Evolutionary conservation across 148 eudicot genomes (phyloP).

Genomic region (Amaranthus palmeri): DNA sequence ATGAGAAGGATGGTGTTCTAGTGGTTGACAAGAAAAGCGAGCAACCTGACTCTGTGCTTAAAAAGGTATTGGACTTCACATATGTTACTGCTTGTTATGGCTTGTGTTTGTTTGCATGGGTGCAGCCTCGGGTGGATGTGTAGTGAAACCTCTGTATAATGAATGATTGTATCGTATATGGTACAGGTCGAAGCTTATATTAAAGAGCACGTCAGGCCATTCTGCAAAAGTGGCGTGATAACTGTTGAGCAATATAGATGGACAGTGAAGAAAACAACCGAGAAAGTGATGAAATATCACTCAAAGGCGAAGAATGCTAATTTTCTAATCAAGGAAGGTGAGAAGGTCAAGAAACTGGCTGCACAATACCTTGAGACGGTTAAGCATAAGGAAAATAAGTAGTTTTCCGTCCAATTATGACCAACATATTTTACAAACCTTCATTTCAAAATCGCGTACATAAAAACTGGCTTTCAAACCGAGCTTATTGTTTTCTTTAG

Average conservation of each 20-base stretch:
- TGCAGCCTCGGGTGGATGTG: not conserved
- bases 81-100: not conserved
- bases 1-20: conserved; percentile 25
- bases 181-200: conserved; percentile 83
- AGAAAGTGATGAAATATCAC: conserved; percentile 84
- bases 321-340: conserved; percentile 56
- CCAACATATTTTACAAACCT: not conserved
- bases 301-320: conserved; percentile 73
- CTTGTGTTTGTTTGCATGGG: not conserved
- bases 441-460: conserved; percentile 17
- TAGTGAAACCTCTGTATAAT: not conserved
- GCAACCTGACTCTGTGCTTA: conserved; percentile 35
- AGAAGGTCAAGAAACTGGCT: conserved; percentile 64
- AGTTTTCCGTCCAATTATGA: not conserved
- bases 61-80: conserved; percentile 45
- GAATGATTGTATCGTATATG: not conserved
- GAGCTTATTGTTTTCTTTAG: not conserved
- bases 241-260: conserved; percentile 78
- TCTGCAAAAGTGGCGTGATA: conserved; percentile 92
- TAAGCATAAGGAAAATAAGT: conserved; percentile 40
- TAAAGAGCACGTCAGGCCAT: conserved; percentile 94
- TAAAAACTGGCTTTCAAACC: not conserved
- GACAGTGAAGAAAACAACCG: conserved; percentile 76
- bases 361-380: conserved; percentile 83
- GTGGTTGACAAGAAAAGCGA: conserved; percentile 35